phyloP scores from a whole-genome alignment of 371 early-diverging fungal genomes.

The Nosema granulosis region DNA sequence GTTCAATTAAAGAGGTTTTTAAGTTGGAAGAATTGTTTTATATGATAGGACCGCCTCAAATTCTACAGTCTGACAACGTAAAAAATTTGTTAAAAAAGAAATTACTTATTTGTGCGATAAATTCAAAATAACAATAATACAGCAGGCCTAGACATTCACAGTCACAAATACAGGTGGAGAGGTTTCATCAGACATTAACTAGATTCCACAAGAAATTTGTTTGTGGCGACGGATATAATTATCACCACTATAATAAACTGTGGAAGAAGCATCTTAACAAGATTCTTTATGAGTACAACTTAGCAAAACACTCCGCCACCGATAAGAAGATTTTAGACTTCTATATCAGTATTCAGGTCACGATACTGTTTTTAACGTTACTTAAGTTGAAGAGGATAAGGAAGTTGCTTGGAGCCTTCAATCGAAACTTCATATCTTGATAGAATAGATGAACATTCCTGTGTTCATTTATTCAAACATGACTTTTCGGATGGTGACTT shows the following conservation, averaged over 20 bases:
- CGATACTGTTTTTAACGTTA: neutral
- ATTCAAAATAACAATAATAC: neutral
- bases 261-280: neutral
- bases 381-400: no score
- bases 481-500: no score
- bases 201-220: neutral
- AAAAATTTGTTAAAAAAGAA: neutral
- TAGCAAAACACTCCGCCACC: neutral
- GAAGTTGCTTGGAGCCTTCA: no score
- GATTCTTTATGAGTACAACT: neutral
- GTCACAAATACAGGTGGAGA: neutral
- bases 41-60: no score
- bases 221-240: neutral
- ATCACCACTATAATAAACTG: neutral
- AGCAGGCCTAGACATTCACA: neutral
- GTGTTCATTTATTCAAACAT: no score
- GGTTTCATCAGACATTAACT: neutral
- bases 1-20: neutral
- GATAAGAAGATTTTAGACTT: neutral
- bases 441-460: no score
- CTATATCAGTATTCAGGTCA: neutral
- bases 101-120: neutral
- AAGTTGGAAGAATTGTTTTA: no score
- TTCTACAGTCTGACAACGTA: no score
- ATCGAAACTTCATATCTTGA: no score